Base-by-base conservation (phyloP, 768 basidiomycete species). In the Lentinus brumalis region DNA sequence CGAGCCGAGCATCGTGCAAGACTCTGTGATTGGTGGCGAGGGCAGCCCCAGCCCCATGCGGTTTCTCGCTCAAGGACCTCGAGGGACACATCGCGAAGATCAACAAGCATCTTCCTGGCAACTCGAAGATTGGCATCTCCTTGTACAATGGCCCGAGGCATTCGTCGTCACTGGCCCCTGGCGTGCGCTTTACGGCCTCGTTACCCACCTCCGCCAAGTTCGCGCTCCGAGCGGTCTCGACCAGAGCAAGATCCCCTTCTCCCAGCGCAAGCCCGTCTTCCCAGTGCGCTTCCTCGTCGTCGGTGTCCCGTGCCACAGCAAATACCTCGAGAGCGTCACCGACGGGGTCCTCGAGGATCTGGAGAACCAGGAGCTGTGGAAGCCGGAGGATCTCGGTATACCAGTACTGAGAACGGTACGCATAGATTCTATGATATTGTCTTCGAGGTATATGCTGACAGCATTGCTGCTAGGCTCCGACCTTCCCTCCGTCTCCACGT, bases 101-200 rank as follows among this genome's bases (percentile, higher is more conserved):
- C 61, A 98, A 99, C 79, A 81, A 84, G 44, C 86, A 95, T 72
- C 86, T 98, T 46, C 82, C 91, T 11, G 74, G 74, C 35, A 92
- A 91, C 71, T 91, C 92, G 9, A 83, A 91, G 71, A 77, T 99
- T 44, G 80, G 82, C 49, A 82, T 99, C 54, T 96, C 94, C n/a
- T 86, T 98, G 14, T 83, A 92, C 81, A 99, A 99, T 68, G 96
- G 95, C 2, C 86, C 94, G 42, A 86, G 66, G 91, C 90, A 21
- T 93, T 94, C 68, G 94, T 98, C 61, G 86, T 98, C 58, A 98
- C 94, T 31, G 96, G 96, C 40, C 93, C 94, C 21, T 82, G 95
- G 6, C 88, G 88, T 50, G 87, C 95, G 9, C 80, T 99, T 16
- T 95, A 94, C 70, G 97, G 97, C 65, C 86, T 98, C 54, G 95